Conservation (phyloP, 805 yeast genomes). For the Priceomyces haplophilus region DNA sequence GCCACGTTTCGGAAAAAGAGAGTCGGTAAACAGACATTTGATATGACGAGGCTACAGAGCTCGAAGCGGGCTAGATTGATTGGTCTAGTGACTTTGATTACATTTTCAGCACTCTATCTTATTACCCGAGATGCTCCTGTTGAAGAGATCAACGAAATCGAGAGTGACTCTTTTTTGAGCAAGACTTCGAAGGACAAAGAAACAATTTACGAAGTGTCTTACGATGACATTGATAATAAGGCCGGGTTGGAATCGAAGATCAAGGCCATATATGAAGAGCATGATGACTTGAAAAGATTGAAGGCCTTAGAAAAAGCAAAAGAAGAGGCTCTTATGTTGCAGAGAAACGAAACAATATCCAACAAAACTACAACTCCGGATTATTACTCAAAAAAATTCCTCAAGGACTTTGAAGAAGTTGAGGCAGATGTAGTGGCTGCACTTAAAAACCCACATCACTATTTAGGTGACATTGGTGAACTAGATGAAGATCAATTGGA, state of each 20-base stretch:
- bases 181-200: background rate
- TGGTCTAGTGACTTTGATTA: conserved; percentile 1
- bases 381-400: conserved; percentile 4
- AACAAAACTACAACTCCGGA: background rate
- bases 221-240: background rate
- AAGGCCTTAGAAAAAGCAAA: background rate
- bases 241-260: no score
- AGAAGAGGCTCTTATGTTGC: background rate
- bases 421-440: conserved; percentile 6
- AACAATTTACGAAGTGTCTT: background rate
- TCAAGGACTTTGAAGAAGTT: conserved; percentile 4
- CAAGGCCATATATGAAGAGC: background rate
- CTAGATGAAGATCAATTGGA: conserved; percentile 16
- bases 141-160: background rate
- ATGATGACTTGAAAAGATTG: conserved; percentile 1
- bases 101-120: conserved; percentile 2
- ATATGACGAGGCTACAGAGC: conserved; percentile 9
- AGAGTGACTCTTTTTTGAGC: background rate
- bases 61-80: conserved; percentile 5
- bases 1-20: no score
- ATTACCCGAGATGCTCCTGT: background rate
- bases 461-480: conserved; percentile 22
- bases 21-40: no score
- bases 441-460: conserved; percentile 14
- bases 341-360: background rate